A percentile compares a stretch with the other conserved stretches of the same genome.
Conservation (phyloP, 768 basidiomycete genomes). For the Trametes punicea region DNA sequence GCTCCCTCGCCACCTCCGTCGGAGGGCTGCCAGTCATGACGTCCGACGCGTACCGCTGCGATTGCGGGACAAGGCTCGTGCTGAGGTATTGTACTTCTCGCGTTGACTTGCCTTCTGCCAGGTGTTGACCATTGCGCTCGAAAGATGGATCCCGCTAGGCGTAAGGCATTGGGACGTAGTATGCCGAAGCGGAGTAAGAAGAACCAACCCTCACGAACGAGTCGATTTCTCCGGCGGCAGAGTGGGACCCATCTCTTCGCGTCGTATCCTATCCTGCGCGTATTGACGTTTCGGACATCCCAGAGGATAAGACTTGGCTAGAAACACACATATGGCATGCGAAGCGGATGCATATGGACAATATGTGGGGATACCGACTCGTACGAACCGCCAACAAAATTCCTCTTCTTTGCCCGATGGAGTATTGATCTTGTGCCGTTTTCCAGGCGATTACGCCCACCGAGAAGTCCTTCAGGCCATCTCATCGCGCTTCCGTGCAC, state of each 20-base stretch:
- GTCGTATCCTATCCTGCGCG: neutral
- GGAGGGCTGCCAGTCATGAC: slow-evolving; percentile 94
- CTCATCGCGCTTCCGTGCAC: slow-evolving; percentile 83
- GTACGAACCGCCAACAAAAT: no score
- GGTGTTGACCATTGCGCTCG: neutral
- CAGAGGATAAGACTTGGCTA: slow-evolving; percentile 88
- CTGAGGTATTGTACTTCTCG: slow-evolving; percentile 54
- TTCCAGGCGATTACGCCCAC: slow-evolving; percentile 88
- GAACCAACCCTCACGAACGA: slow-evolving; percentile 55
- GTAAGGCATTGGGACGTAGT: slow-evolving; percentile 40
- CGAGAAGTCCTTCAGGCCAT: slow-evolving; percentile 88
- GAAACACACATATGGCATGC: slow-evolving; percentile 98
- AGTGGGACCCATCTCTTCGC: slow-evolving; percentile 39
- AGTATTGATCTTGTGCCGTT: neutral
- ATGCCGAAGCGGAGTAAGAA: slow-evolving; percentile 63
- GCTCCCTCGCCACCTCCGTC: slow-evolving; percentile 84
- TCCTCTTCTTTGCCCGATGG: no score
- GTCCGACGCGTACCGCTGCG: slow-evolving; percentile 86
- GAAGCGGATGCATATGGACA: slow-evolving; percentile 93
- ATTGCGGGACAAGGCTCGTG: slow-evolving; percentile 74
- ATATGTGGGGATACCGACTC: slow-evolving; percentile 88
- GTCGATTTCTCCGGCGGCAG: slow-evolving; percentile 67
- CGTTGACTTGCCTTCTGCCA: neutral
- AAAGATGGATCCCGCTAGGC: slow-evolving; percentile 53
- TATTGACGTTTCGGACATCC: neutral